Percentiles rank a stretch among this genome's conserved stretches.
phyloP scores from a whole-genome alignment of 164 flowering plant genomes.

The Nelumbo lutea region DNA sequence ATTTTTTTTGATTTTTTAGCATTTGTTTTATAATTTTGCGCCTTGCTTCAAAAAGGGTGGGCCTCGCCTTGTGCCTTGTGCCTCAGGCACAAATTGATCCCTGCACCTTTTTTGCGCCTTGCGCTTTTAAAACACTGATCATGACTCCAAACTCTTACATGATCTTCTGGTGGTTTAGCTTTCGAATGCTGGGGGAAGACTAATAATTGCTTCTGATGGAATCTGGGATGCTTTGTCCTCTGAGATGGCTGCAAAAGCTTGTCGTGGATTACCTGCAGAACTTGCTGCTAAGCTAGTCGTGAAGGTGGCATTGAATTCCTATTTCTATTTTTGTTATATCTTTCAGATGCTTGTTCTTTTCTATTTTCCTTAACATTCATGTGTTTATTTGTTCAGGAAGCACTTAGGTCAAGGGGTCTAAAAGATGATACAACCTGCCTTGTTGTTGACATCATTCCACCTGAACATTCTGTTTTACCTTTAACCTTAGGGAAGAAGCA shows the following conservation, averaged over 20 bases:
- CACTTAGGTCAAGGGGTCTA: constrained; percentile 74
- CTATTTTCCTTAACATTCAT: neutral
- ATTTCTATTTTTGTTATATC: neutral
- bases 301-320: constrained; percentile 37
- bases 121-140: too few relatives aligned
- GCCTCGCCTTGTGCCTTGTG: too few relatives aligned
- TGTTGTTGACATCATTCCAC: constrained; percentile 82
- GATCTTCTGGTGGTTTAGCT: constrained; percentile 39
- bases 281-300: constrained; percentile 87
- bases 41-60: too few relatives aligned
- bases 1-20: too few relatives aligned
- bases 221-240: constrained; percentile 86
- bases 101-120: too few relatives aligned
- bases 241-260: constrained; percentile 72
- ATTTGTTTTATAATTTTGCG: too few relatives aligned
- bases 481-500: constrained; percentile 55
- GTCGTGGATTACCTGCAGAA: constrained; percentile 78
- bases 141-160: neutral
- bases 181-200: constrained; percentile 78
- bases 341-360: neutral
- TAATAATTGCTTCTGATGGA: constrained; percentile 88
- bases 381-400: constrained; percentile 43
- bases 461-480: constrained; percentile 45
- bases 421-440: constrained; percentile 92
- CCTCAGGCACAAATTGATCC: too few relatives aligned